Base-by-base conservation (phyloP, 1,139 yeast genomes). In the Candida dubliniensis region DNA sequence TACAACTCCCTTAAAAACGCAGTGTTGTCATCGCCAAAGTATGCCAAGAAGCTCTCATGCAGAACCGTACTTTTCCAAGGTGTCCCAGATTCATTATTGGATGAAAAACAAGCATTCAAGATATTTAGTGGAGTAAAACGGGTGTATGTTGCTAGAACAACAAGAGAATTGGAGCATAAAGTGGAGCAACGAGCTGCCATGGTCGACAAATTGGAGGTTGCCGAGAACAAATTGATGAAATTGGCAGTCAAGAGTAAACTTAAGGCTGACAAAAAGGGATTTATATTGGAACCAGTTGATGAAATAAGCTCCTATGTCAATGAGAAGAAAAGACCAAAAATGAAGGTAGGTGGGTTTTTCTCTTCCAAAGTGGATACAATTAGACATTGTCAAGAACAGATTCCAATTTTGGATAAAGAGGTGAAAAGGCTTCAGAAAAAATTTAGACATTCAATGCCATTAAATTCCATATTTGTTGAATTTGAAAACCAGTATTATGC, bases 1-100 rank as follows among this genome's bases (percentile, higher is more conserved):
- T 93, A 83, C 67, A 79, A 85, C 47, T 81, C 95, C 4, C 74
- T 89, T 53, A 80, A 96, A 59, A 87, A 86, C 55, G 95, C 93
- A 9, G 85, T 85, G 11, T 76, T 90, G 48, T 76, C 96, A 7
- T 79, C 95, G 27, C 96, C 96, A 12, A 76, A 81, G 50, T 88
- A 88, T 60, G 84, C 95, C 43, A 74, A 78, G 49, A 77, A 82
- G 54, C 67, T 87, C 31, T 79, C 95, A 11, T 86, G 95, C 5
- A 80, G 93, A 60, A 86, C 95, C 1, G 82, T 93, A 24, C 70
- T 91, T 46, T 77, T 91, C 59, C 95, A 87, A 60, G 78, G 84
- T 31, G 87, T 93, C 4, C 96, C 97, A 11, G 79, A 81, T 42
- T 71, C 79, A 31, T 74, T 82, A 53, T 69, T 85, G 46, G 80